Evolutionary conservation across 2,329 filamentous ascomycete genomes (phyloP), one percentile per base, ranked within the genome.

Genomic region (Podosphaera leucotricha): DNA sequence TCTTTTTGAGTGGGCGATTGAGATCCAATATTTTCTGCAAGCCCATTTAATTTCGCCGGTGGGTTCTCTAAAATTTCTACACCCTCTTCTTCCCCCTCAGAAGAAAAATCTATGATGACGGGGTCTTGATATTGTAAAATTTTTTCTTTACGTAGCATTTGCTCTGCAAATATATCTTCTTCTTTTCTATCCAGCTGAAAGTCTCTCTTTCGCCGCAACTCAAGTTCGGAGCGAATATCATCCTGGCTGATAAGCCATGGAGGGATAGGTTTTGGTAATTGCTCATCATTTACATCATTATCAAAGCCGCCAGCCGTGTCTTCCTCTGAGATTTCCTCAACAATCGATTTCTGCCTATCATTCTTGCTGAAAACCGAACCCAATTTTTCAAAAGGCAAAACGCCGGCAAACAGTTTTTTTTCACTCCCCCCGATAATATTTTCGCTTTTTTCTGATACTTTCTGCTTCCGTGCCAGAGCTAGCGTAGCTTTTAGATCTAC

Each of bases 371-470:
- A 75, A 1, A 75, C 64, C 1, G 67, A 70, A 2, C 72, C 77
- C 1, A 93, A 67, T 55, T 84, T 87, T 52, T 93, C 85, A 55
- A 98, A 98, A 0, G 90, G 90, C 4, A 98, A 61, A 0, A 86
- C 84, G 0, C 87, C 87, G 50, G 73, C 72, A 55, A 92, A 80
- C 2, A 72, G 66, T 52, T 75, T 73, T 50, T 71, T 72, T 30
- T 69, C 65, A 42, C 72, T 75, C 8, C 67, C 58, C n/a, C 60
- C 54, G 2, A 63, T 54, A 18, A 62, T 57, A 3, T 59, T 55
- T 21, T 57, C 50, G 37, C 59, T 62, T 16, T 59, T 58, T 37
- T 59, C 56, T 2, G 58, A 50, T 36, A 67, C 67, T 55, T 74
- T 72, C 46, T 67, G 65, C 50, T 70, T 72, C 46, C 78, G 75